Conservation (phyloP, 2,329 filamentous ascomycete genomes). For the Microascus cirrosus region DNA sequence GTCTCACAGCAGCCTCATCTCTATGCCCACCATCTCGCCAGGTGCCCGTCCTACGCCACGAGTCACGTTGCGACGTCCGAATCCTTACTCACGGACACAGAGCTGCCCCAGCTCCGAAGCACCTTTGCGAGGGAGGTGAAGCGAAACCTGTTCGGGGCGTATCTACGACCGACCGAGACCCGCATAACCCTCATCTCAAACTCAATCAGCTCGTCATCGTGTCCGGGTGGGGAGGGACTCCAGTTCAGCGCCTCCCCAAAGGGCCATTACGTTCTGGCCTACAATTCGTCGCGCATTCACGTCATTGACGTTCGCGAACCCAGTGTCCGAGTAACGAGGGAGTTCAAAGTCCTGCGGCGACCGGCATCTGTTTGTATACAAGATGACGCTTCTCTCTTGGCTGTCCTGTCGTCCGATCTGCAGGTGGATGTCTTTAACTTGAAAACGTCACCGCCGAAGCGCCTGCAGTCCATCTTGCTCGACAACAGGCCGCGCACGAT, state of each 20-base stretch:
- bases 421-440: slow-evolving; percentile 82
- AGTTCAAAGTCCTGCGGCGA: slow-evolving; percentile 68
- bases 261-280: slow-evolving; percentile 64
- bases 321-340: slow-evolving; percentile 55
- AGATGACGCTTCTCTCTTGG: slow-evolving; percentile 65
- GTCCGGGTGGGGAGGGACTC: slow-evolving; percentile 75
- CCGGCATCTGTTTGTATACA: slow-evolving; percentile 69
- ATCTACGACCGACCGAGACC: slow-evolving; percentile 58
- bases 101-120: slow-evolving; percentile 49
- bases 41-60: slow-evolving; percentile 46
- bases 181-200: slow-evolving; percentile 73
- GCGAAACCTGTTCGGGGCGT: slow-evolving; percentile 67
- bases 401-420: slow-evolving; percentile 70
- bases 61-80: slow-evolving; percentile 30
- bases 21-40: slow-evolving; percentile 50
- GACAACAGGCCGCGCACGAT: slow-evolving; percentile 71
- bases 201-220: slow-evolving; percentile 73
- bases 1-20: slow-evolving; percentile 53
- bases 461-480: slow-evolving; percentile 64
- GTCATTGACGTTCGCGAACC: slow-evolving; percentile 57
- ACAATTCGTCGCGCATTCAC: slow-evolving; percentile 78
- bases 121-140: slow-evolving; percentile 62
- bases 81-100: slow-evolving; percentile 27
- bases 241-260: slow-evolving; percentile 70
- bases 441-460: slow-evolving; percentile 48